Percentiles rank a stretch among this genome's conserved stretches.
Conservation (phyloP, 345 rosid genomes). For the Raphanus sativus region DNA sequence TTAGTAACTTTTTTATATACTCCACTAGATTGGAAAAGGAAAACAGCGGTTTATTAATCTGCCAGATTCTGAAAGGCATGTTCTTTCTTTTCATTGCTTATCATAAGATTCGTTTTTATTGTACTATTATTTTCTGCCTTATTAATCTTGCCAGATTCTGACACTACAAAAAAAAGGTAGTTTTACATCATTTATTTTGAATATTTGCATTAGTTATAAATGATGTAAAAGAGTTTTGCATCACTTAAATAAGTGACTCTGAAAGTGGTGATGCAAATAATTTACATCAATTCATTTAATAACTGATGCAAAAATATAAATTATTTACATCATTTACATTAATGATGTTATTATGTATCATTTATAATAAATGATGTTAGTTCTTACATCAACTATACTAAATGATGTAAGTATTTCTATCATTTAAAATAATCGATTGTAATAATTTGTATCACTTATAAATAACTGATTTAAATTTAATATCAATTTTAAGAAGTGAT, state of each 20-base stretch:
- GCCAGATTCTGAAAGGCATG: slow-evolving; percentile 25
- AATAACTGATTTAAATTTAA: not conserved
- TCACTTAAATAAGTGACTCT: no score
- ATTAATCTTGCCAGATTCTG: no score
- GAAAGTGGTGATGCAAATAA: no score
- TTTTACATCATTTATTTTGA: not conserved
- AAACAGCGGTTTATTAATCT: slow-evolving; percentile 24
- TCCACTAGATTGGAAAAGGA: slow-evolving; percentile 1
- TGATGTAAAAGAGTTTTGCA: not conserved
- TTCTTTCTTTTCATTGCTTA: slow-evolving; percentile 5
- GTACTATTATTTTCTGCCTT: not conserved
- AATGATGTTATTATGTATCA: no score
- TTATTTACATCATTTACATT: no score
- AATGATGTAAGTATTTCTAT: not conserved
- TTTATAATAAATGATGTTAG: not conserved
- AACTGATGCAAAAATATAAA: no score
- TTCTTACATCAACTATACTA: not conserved
- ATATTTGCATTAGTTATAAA: not conserved
- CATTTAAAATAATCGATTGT: not conserved
- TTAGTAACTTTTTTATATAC: not conserved
- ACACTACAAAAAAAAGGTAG: no score
- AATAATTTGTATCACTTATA: not conserved
- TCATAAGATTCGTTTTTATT: not conserved
- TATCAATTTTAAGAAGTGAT: not conserved
- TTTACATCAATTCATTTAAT: no score